Percentiles rank a stretch among this genome's conserved stretches.
Conservation (phyloP, 257 asterid species). For the Solanum raphanifolium region DNA sequence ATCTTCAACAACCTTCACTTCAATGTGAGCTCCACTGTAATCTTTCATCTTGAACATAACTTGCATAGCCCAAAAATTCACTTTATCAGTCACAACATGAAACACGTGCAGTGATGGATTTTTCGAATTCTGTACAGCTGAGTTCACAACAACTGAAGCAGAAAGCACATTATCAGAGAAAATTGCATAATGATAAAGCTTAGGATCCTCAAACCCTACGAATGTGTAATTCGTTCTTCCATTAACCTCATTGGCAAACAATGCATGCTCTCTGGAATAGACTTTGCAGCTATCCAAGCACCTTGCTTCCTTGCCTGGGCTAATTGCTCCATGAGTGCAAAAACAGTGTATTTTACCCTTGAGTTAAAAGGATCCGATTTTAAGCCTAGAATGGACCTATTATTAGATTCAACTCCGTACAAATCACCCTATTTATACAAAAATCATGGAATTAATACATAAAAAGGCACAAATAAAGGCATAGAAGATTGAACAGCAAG, state of each 20-base stretch:
- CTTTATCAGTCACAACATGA: slow-evolving; percentile 49
- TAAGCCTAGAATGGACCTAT: slow-evolving; percentile 28
- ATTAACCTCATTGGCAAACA: slow-evolving; percentile 40
- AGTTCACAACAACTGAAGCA: slow-evolving; percentile 50
- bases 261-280: slow-evolving; percentile 45
- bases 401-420: not conserved
- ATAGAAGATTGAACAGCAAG: not conserved
- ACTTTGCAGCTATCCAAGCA: slow-evolving; percentile 53
- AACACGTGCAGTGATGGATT: slow-evolving; percentile 47
- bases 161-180: slow-evolving; percentile 47
- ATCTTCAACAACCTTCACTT: slow-evolving; percentile 41
- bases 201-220: slow-evolving; percentile 35
- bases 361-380: slow-evolving; percentile 40
- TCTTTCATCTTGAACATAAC: slow-evolving; percentile 42
- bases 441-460: not conserved
- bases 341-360: slow-evolving; percentile 35
- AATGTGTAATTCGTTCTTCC: slow-evolving; percentile 33
- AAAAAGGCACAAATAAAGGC: not conserved
- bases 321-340: slow-evolving; percentile 37
- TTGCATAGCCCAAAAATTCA: slow-evolving; percentile 55
- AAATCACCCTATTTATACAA: slow-evolving; percentile 7
- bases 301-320: slow-evolving; percentile 40
- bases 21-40: slow-evolving; percentile 30
- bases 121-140: slow-evolving; percentile 35
- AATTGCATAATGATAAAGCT: slow-evolving; percentile 42